Evolutionary conservation across 108 stramenopile genomes (phyloP).

Genomic region (Stephanodiscus triporus): DNA sequence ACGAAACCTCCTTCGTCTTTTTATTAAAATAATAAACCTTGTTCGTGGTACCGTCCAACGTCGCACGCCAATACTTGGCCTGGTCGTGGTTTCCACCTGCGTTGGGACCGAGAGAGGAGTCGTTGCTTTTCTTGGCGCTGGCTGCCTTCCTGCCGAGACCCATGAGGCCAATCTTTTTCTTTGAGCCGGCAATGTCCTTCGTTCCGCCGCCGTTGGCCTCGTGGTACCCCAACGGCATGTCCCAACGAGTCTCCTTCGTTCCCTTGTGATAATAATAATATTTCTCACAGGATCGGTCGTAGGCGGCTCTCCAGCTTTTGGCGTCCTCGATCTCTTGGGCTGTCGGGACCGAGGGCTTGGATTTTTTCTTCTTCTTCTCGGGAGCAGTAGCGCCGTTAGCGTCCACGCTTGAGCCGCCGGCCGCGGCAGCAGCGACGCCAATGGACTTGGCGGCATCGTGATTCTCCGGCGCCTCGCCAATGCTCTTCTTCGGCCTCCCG

Average conservation of each 20-base stretch:
- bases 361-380: not conserved
- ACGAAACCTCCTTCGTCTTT: constrained; percentile 67
- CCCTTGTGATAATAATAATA: constrained; percentile 29
- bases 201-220: constrained; percentile 1
- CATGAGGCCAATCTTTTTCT: not conserved
- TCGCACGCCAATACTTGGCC: constrained; percentile 43
- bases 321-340: constrained; percentile 16
- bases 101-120: not conserved
- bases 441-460: not conserved
- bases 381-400: not conserved
- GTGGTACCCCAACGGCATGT: constrained; percentile 28
- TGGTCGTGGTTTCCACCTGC: constrained; percentile 16
- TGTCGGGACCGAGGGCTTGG: not conserved
- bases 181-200: not conserved
- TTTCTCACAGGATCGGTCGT: constrained; percentile 13
- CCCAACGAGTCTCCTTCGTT: constrained; percentile 23
- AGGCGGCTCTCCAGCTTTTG: constrained; percentile 18
- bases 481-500: not conserved
- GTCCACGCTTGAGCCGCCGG: not conserved
- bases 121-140: not conserved
- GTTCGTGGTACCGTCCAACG: constrained; percentile 45
- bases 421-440: not conserved
- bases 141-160: constrained; percentile 4
- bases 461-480: not conserved
- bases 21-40: constrained; percentile 76